Base-by-base conservation (phyloP, 2,329 filamentous ascomycete species). In the Clarireedia paspali region DNA sequence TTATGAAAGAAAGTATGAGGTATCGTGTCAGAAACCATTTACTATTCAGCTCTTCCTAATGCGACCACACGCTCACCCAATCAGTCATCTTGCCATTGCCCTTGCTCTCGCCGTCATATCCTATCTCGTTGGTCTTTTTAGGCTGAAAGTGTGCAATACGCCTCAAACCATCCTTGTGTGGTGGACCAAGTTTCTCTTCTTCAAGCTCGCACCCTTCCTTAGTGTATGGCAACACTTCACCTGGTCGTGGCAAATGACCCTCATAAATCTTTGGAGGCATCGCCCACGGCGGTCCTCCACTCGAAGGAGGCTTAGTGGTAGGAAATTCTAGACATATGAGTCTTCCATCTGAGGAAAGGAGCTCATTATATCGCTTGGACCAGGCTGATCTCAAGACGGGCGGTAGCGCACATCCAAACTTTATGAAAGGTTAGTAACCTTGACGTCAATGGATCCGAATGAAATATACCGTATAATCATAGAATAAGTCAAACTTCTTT, bases 241-340 rank as follows among this genome's bases (percentile, higher is more conserved):
- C 89, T 0, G 89, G 89, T 48, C 80, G 77, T 53, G 77, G 78
- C 44, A 95, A 76, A 63, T 92, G 83, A 59, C 83, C 84, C 64
- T 83, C 73, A 70, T 95, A 94, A 27, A 88, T 80, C 58, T 83
- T 79, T 0, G 87, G 79, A 12, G 82, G 80, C 42, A 89, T 72
- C 6, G 84, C 82, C 77, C 82, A 91, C 1, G 90, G 89, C 12
- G 90, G 89, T 0, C 90, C 89, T 9, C 77, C 77, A 9, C 78
- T 75, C 10, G 75, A 75, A 9, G 85, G 78, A 44, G 82, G 77
- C 69, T 91, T 94, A 59, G 81, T 78, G 1, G 85, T 83, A 9
- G 90, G 90, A 68, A 87, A 95, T 68, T 95, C 89, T 59, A 95
- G 78, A 71, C 82, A 85, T 51, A 85, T 67, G 26, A 86, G 72